Evolutionary conservation across 331 rosid species (phyloP).

Genomic region (Acacia pycnantha): DNA sequence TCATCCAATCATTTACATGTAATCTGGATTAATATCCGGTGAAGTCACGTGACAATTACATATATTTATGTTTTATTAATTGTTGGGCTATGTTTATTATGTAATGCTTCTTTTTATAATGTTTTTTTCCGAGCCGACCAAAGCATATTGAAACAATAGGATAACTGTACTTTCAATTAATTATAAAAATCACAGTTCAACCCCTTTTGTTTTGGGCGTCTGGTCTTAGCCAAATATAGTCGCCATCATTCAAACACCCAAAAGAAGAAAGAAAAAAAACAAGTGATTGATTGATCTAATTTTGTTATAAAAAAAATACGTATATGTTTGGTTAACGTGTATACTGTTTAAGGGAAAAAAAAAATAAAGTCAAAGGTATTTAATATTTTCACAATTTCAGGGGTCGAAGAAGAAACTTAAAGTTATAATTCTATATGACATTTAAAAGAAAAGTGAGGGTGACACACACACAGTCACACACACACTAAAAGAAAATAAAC

Average conservation of each 20-base stretch:
- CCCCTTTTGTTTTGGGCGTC: background rate
- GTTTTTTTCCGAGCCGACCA: background rate
- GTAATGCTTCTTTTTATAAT: background rate
- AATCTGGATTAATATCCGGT: slow-evolving; percentile 30
- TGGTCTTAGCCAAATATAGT: background rate
- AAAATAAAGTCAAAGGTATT: background rate
- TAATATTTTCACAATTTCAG: background rate
- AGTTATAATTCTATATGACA: background rate
- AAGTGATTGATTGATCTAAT: background rate
- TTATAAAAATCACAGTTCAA: background rate
- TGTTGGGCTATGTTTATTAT: background rate
- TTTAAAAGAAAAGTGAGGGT: background rate
- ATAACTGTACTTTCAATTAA: background rate
- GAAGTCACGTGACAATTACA: slow-evolving; percentile 44
- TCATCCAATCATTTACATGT: slow-evolving; percentile 21
- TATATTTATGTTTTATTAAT: background rate
- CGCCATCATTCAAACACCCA: background rate
- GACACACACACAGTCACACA: too few species aligned
- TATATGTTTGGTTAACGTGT: background rate
- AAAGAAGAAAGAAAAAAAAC: background rate
- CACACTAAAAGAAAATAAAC: background rate
- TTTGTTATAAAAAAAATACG: background rate
- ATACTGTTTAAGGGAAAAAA: background rate
- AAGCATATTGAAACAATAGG: background rate
- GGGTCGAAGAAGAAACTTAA: background rate